Conservation (phyloP, 306 rosid genomes). For the Amphicarpaea edgeworthii region DNA sequence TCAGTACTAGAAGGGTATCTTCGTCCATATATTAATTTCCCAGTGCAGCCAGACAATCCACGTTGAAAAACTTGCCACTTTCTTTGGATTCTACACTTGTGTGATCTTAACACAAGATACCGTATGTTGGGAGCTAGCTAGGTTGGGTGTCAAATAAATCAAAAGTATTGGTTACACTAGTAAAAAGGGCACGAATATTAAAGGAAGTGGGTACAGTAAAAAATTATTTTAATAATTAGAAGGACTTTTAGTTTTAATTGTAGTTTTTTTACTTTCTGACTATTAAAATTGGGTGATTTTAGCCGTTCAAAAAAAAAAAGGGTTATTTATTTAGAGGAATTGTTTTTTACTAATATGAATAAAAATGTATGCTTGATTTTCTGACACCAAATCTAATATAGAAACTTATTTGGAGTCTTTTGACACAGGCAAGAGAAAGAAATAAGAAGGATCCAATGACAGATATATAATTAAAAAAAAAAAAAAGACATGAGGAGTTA, state of each 20-base stretch:
- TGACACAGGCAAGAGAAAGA: background rate
- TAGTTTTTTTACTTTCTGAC: too few relatives aligned
- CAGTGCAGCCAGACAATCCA: slow-evolving; percentile 37
- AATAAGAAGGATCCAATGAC: background rate
- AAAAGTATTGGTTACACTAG: background rate
- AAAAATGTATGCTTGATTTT: too few relatives aligned
- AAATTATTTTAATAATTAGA: background rate
- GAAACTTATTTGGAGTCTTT: too few relatives aligned
- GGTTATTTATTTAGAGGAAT: too few relatives aligned
- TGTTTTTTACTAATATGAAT: too few relatives aligned
- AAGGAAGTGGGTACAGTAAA: background rate
- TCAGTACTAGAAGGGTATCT: slow-evolving; percentile 22
- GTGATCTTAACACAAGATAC: background rate
- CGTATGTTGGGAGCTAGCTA: slow-evolving; percentile 15
- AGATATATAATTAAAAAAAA: background rate
- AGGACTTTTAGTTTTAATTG: too few relatives aligned
- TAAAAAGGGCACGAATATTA: background rate
- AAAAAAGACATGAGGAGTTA: background rate
- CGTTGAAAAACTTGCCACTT: slow-evolving; percentile 24
- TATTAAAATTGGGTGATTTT: too few relatives aligned
- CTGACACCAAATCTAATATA: too few relatives aligned
- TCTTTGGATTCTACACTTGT: slow-evolving; percentile 46
- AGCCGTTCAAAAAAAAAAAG: too few relatives aligned
- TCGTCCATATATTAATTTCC: slow-evolving; percentile 19
- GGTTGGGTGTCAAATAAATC: background rate